Percentiles rank a stretch among this genome's conserved stretches.
phyloP scores from a whole-genome alignment of 2,329 filamentous ascomycete species.

The Talaromyces sp. region DNA sequence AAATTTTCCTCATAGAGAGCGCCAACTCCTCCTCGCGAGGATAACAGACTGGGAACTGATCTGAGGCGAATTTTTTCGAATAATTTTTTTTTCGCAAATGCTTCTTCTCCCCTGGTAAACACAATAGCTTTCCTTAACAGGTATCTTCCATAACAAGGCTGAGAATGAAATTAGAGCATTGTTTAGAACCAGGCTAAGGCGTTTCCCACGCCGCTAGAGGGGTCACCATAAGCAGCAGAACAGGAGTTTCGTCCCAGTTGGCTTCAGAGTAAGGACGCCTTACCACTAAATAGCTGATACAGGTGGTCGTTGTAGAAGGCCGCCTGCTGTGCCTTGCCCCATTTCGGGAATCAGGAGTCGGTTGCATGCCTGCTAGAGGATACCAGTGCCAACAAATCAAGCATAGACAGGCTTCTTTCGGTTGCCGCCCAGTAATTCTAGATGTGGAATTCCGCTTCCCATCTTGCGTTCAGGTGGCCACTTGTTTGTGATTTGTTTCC shows the following conservation, averaged over 20 bases:
- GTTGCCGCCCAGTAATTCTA: conserved; percentile 1
- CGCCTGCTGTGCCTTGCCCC: conserved; percentile 5
- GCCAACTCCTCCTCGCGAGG: not conserved
- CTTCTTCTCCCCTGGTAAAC: not conserved
- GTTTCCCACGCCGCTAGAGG: not conserved
- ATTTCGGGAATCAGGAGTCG: conserved; percentile 5
- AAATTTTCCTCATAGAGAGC: not conserved
- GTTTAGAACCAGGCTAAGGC: not conserved
- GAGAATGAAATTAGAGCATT: not conserved
- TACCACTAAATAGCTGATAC: not conserved
- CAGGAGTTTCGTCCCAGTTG: not conserved
- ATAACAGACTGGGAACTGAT: not conserved
- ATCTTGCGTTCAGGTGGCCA: not conserved
- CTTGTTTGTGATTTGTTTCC: not conserved
- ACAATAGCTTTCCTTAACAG: not conserved
- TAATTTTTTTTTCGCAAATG: not conserved
- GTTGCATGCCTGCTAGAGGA: conserved; percentile 1
- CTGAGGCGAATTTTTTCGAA: not conserved
- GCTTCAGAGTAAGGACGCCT: not conserved
- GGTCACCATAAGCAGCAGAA: not conserved
- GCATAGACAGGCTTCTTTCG: not conserved
- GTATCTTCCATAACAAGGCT: not conserved
- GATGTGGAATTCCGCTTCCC: not conserved
- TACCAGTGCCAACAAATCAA: conserved; percentile 7
- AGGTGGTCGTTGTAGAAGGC: conserved; percentile 6